Evolutionary conservation across 805 yeast genomes (phyloP).

Genomic region (Candida nanaspora): DNA sequence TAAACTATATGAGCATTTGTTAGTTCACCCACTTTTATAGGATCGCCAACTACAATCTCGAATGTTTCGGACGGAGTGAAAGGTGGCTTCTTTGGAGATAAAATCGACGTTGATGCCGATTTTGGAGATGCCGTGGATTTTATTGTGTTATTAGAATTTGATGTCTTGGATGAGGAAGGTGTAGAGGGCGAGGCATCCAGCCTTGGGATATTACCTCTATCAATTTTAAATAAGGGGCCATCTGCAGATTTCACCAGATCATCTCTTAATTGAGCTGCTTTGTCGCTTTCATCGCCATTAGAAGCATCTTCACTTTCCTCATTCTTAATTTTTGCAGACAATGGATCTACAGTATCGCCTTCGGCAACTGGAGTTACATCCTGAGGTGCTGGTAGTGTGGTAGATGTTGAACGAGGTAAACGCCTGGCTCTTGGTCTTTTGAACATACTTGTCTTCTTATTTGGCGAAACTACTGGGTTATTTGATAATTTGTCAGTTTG

Average conservation of each 20-base stretch:
- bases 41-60: constrained; percentile 78
- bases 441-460: constrained; percentile 33
- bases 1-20: constrained; percentile 87
- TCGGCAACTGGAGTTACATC: not conserved
- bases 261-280: not conserved
- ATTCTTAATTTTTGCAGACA: constrained; percentile 2
- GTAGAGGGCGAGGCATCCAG: constrained; percentile 1
- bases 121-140: not conserved
- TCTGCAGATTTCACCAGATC: constrained; percentile 31
- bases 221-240: constrained; percentile 47
- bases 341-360: constrained; percentile 22
- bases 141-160: not conserved
- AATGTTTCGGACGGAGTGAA: constrained; percentile 28
- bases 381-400: too few relatives aligned
- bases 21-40: constrained; percentile 84
- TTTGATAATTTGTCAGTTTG: constrained; percentile 5
- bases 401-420: constrained; percentile 3
- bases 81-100: not conserved
- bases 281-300: too few relatives aligned
- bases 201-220: constrained; percentile 9
- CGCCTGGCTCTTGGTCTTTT: constrained; percentile 42
- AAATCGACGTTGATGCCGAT: not conserved
- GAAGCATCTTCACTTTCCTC: not conserved
- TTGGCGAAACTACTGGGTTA: constrained; percentile 26
- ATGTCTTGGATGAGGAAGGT: constrained; percentile 1